Percentiles rank a stretch among this genome's conserved stretches.
Evolutionary conservation across 75 land plant genomes (phyloP).

Genomic region (Adiantum capillusveneris): DNA sequence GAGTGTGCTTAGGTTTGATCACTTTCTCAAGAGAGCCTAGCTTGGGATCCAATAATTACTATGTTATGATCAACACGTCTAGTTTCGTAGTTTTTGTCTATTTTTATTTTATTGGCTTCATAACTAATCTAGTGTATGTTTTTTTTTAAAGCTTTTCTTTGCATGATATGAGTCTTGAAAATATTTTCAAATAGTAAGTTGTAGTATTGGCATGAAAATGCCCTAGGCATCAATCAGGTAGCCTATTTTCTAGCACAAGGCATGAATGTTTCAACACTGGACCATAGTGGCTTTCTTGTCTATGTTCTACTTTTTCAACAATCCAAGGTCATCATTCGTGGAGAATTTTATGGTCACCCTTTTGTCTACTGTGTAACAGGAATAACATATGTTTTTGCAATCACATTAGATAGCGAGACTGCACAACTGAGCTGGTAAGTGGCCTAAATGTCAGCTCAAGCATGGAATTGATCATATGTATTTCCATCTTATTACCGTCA

Average conservation of each 20-base stretch:
- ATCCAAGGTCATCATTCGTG: slow-evolving; percentile 75
- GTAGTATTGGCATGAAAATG: slow-evolving; percentile 82
- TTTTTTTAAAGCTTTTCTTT: slow-evolving; percentile 53
- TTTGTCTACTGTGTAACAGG: slow-evolving; percentile 88
- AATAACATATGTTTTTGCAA: slow-evolving; percentile 71
- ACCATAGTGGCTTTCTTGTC: slow-evolving; percentile 76
- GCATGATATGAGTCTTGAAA: slow-evolving; percentile 84
- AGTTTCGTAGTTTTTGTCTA: slow-evolving; percentile 79
- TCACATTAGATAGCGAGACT: slow-evolving; percentile 57
- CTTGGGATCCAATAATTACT: slow-evolving; percentile 77
- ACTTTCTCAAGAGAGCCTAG: slow-evolving; percentile 67
- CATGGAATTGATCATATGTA: too few relatives aligned
- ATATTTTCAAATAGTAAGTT: slow-evolving; percentile 83
- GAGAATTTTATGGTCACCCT: slow-evolving; percentile 69
- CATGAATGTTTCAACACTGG: slow-evolving; percentile 73
- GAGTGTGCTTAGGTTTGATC: slow-evolving; percentile 81
- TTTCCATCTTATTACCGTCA: too few relatives aligned
- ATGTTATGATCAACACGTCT: too few relatives aligned
- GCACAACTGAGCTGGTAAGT: slow-evolving; percentile 94
- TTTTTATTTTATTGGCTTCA: slow-evolving; percentile 38
- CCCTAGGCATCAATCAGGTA: slow-evolving; percentile 80
- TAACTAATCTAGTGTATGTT: not conserved
- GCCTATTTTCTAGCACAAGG: slow-evolving; percentile 88
- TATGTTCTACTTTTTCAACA: slow-evolving; percentile 92
- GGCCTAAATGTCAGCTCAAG: too few relatives aligned